Percentiles rank a stretch among this genome's conserved stretches.
Evolutionary conservation across 1,284 basidiomycete species (phyloP).

Genomic region (Malassezia restricta): DNA sequence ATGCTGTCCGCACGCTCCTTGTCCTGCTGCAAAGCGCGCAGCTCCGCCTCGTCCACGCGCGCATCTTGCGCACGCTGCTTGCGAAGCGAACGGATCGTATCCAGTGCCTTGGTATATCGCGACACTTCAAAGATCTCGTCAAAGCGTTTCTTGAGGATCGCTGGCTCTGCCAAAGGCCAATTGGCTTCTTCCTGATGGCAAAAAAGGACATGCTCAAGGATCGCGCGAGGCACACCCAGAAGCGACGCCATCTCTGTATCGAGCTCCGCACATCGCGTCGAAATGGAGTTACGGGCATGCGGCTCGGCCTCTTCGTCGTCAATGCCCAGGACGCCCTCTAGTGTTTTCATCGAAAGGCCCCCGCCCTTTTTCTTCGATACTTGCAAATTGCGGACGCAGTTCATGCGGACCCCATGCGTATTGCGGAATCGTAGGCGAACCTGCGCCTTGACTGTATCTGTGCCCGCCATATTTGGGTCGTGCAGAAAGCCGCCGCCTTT

Average conservation of each 20-base stretch:
- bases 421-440: slow-evolving; percentile 87
- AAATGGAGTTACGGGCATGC: slow-evolving; percentile 27
- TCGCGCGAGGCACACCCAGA: slow-evolving; percentile 88
- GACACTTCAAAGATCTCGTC: slow-evolving; percentile 99
- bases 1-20: slow-evolving; percentile 67
- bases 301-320: slow-evolving; percentile 55
- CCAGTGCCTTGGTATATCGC: slow-evolving; percentile 71
- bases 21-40: slow-evolving; percentile 67
- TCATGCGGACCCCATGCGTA: slow-evolving; percentile 62
- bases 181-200: slow-evolving; percentile 99
- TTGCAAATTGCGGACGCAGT: slow-evolving; percentile 82
- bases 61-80: slow-evolving; percentile 82
- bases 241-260: slow-evolving; percentile 72
- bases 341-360: slow-evolving; percentile 87
- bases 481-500: slow-evolving; percentile 96
- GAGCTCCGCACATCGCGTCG: slow-evolving; percentile 56
- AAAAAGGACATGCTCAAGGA: slow-evolving; percentile 97
- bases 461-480: slow-evolving; percentile 90
- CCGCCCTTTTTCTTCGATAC: slow-evolving; percentile 64
- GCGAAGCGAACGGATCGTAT: slow-evolving; percentile 63
- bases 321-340: slow-evolving; percentile 75
- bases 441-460: slow-evolving; percentile 96
- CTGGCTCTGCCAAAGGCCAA: slow-evolving; percentile 88
- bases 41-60: slow-evolving; percentile 81
- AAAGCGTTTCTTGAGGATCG: slow-evolving; percentile 89